Base-by-base conservation (phyloP, 2,329 filamentous ascomycete genomes). In the Pseudogymnoascus sp. region DNA sequence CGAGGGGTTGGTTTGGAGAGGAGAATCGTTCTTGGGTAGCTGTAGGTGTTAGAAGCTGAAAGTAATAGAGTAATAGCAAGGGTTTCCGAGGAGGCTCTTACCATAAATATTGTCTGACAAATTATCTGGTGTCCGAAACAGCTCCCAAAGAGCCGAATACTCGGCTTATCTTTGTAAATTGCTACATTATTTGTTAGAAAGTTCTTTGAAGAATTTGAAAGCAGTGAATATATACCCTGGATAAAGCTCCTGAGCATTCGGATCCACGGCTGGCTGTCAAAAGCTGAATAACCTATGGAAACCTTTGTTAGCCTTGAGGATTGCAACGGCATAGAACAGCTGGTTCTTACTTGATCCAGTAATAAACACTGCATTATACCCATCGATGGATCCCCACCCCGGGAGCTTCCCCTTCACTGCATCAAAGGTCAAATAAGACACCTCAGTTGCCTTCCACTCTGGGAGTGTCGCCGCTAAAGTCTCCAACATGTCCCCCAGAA, bases 121-220 rank as follows among this genome's bases (percentile, higher is more conserved):
- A 78, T 64, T 4, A 79, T 64, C 62, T 79, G 77, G 60, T 79
- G 77, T 1, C 77, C 76, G 56, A 79, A 79, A 63, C 77, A 79
- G 26, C 74, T 76, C 0, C 77, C 77, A 61, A 78, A 78, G 4
- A 79, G 72, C 62, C 74, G 76, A 50, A 79, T 65, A 0, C 62
- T 64, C 0, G 70, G 64, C 62, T 68, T 63, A 1, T 66, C 63
- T 1, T 60, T 61, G 61, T 77, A 79, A 0, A 74, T 61, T 5
- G 70, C 64, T 42, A 23, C 1, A 26, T 31, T 44, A 2, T 15
- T 13, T 33, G 29, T 66, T 35, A 64, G 44, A 31, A 17, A 15
- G 38, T 38, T 5, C 50, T 56, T 33, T 33, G 29, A 56, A 4
- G 10, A 2, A 33, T 56, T 4, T 1, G 6, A 13, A 21, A 21